Evolutionary conservation across 225 moss, liverwort and hornwort genomes (phyloP), one percentile per base, ranked within the genome.

Genomic region (Climacium dendroides): DNA sequence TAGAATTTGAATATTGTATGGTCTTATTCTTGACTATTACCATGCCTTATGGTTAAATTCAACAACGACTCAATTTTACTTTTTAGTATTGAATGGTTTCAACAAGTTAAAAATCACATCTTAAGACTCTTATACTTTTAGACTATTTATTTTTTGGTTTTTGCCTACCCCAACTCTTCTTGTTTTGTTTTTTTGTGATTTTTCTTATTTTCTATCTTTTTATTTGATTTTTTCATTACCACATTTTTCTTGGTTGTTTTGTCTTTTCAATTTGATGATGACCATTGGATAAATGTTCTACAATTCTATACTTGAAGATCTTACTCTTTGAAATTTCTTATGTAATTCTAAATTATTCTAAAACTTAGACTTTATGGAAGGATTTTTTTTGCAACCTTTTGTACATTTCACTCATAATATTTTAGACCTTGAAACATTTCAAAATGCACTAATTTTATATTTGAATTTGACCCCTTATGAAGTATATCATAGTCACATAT

Each of bases 261-360:
- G 6, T 66, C n/a, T 20, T n/a, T 20, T 20, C 11, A n/a, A 66
- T 4, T 66, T n/a, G 67, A 67, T n/a, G 12, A 37, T 37, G 67
- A 22, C 2, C 37, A 22, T 11, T 22, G n/a, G n/a, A 22, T n/a
- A 66, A 66, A 66, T n/a, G 11, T 20, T 66, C 18, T 34, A 64
- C 18, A 34, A 0, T 66, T 22, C 22, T 20, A 22, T 4, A 66
- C 22, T 64, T n/a, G 2, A 66, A 66, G 20, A 35, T n/a, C 66
- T n/a, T 1, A 5, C 5, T n/a, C 0, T 11, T n/a, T 20, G 11
- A 1, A n/a, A 11, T n/a, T n/a, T 20, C 19, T n/a, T 20, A n/a
- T 20, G 11, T n/a, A 6, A 20, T 35, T n/a, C 20, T 6, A n/a
- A 18, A 20, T 6, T 66, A 10, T 20, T n/a, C 11, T n/a, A 11